These are phyloP conservation scores for Yamadazyma mexicana DNA, from an alignment of 1,139 yeast species.

Conservation along the genomic window DNA sequence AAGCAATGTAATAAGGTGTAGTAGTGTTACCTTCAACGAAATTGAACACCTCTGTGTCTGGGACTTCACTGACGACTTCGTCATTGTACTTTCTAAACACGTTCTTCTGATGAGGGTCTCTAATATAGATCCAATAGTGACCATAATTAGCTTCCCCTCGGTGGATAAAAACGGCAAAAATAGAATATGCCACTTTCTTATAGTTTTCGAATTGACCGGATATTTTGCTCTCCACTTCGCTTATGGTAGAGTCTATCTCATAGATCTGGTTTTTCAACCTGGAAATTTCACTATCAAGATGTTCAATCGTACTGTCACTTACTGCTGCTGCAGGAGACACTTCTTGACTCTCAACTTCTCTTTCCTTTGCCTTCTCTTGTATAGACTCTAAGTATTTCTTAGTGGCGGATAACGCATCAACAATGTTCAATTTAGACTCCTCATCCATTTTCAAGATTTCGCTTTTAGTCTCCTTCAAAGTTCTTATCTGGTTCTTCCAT, in stretches of 20 bases:
- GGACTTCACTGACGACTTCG: conserved; percentile 82
- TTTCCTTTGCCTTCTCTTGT: conserved; percentile 8
- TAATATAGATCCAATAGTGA: conserved; percentile 93
- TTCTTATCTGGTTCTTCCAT: conserved; percentile 60
- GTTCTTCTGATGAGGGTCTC: conserved; percentile 62
- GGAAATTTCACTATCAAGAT: conserved; percentile 31
- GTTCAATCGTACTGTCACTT: conserved; percentile 37
- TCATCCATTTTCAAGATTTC: conserved; percentile 44
- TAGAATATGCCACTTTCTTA: conserved; percentile 67
- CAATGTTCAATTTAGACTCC: conserved; percentile 49
- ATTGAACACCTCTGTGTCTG: conserved; percentile 72
- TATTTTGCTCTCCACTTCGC: conserved; percentile 42
- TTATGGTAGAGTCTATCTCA: conserved; percentile 23
- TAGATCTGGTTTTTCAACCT: conserved; percentile 20
- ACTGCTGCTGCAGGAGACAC: conserved; percentile 11
- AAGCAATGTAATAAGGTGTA: conserved; percentile 89
- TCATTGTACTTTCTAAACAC: conserved; percentile 90
- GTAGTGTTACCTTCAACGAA: conserved; percentile 76
- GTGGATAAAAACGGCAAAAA: conserved; percentile 92
- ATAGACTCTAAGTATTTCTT: conserved; percentile 52
- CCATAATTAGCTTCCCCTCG: conserved; percentile 96
- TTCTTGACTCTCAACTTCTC: too few relatives aligned
- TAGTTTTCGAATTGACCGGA: conserved; percentile 60
- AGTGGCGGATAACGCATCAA: conserved; percentile 51
- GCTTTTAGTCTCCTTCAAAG: conserved; percentile 43